Evolutionary conservation across 1,139 yeast species (phyloP).

Genomic region (Torulaspora globosa): DNA sequence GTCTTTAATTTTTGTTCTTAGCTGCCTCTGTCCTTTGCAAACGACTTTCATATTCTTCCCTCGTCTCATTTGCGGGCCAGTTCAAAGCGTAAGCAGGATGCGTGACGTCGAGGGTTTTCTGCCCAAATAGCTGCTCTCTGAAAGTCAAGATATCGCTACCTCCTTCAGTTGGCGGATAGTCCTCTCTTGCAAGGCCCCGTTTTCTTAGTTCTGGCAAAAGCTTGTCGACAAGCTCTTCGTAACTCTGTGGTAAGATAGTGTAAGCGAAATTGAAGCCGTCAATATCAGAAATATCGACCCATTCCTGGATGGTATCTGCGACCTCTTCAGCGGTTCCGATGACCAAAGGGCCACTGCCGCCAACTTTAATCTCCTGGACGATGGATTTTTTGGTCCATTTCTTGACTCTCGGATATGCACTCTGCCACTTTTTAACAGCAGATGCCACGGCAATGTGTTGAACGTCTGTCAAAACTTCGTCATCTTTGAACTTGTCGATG

Average conservation of each 20-base stretch:
- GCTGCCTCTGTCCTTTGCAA: constrained; percentile 8
- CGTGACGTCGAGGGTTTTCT: constrained; percentile 12
- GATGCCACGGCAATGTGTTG: constrained; percentile 34
- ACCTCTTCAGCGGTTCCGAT: constrained; percentile 37
- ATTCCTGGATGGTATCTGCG: constrained; percentile 37
- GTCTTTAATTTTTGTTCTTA: background rate
- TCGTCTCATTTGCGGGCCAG: constrained; percentile 42
- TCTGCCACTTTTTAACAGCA: constrained; percentile 28
- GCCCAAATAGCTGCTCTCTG: constrained; percentile 31
- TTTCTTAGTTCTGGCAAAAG: constrained; percentile 39
- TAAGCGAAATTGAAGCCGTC: constrained; percentile 41
- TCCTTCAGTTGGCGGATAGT: constrained; percentile 35
- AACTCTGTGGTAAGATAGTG: constrained; percentile 38
- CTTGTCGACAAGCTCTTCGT: constrained; percentile 38
- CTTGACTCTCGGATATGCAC: constrained; percentile 24
- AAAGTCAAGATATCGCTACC: constrained; percentile 18
- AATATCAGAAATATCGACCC: constrained; percentile 38
- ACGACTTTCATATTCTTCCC: constrained; percentile 39
- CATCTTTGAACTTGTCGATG: constrained; percentile 33
- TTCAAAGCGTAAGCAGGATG: constrained; percentile 43
- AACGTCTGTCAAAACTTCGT: constrained; percentile 34
- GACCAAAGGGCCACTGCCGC: constrained; percentile 35
- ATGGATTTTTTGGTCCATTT: constrained; percentile 34
- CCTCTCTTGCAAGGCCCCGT: constrained; percentile 39
- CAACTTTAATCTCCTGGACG: constrained; percentile 32